These are phyloP conservation scores for Colletotrichum incanum DNA, from an alignment of 2,329 filamentous ascomycete genomes.

Conservation along the genomic window DNA sequence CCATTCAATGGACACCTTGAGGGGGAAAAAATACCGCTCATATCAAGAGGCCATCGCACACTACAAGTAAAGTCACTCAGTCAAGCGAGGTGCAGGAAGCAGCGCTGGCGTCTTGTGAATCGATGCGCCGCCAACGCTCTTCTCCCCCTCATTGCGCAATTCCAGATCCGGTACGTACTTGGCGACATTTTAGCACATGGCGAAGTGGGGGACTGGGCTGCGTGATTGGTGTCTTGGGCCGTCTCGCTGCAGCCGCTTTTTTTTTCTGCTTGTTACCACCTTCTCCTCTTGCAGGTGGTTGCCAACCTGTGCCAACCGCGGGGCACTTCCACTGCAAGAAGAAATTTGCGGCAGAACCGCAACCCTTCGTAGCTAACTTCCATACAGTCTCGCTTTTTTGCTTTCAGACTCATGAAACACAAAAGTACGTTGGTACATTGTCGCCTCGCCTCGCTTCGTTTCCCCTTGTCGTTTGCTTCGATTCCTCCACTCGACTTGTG, in stretches of 20 bases:
- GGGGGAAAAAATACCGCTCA: conserved; percentile 32
- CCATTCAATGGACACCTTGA: conserved; percentile 10
- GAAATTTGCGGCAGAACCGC: conserved; percentile 19
- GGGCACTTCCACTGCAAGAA: conserved; percentile 23
- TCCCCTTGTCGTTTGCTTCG: neutral
- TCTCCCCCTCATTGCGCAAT: conserved; percentile 41
- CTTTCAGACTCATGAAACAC: neutral
- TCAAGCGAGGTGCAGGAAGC: conserved; percentile 14
- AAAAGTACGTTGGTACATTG: neutral
- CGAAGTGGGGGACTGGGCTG: conserved; percentile 27
- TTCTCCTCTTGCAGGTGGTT: conserved; percentile 17
- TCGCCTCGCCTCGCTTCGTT: neutral
- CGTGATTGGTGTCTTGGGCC: conserved; percentile 36
- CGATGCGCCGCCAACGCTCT: conserved; percentile 21
- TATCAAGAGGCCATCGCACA: neutral
- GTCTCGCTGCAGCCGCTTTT: conserved; percentile 27
- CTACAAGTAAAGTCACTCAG: conserved; percentile 14
- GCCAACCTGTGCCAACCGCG: conserved; percentile 31
- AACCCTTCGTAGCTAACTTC: conserved; percentile 19
- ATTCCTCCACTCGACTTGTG: conserved; percentile 5
- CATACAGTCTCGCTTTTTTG: conserved; percentile 4
- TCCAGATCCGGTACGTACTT: conserved; percentile 31
- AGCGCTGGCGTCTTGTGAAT: conserved; percentile 18
- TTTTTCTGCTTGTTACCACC: conserved; percentile 13
- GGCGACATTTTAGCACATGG: conserved; percentile 33